phyloP scores from a whole-genome alignment of 2,329 filamentous ascomycete genomes.

The Cryoendolithus antarcticus region DNA sequence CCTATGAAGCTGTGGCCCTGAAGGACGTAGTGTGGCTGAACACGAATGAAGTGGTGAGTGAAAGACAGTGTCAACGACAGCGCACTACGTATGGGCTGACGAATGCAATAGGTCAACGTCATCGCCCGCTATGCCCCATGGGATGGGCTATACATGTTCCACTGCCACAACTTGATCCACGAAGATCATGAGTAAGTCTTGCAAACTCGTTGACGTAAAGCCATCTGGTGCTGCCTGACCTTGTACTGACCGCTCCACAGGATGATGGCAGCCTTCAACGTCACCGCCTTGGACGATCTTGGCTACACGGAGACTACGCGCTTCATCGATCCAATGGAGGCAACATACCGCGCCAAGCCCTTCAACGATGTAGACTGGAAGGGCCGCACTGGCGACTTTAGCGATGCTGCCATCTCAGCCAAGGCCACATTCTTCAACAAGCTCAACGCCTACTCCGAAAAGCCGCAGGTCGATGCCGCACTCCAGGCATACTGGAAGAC shows the following conservation, averaged over 20 bases:
- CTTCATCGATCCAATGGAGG: conserved; percentile 14
- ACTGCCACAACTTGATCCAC: conserved; percentile 33
- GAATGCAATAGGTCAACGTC: conserved; percentile 37
- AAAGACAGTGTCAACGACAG: too few relatives aligned
- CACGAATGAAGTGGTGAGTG: conserved; percentile 38
- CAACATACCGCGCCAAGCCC: conserved; percentile 11
- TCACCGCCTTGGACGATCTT: conserved; percentile 23
- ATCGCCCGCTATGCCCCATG: conserved; percentile 41
- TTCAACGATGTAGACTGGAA: conserved; percentile 8
- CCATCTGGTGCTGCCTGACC: too few relatives aligned
- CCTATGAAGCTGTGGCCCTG: conserved; percentile 44
- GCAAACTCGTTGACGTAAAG: too few relatives aligned
- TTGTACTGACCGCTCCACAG: too few relatives aligned
- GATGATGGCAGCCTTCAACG: conserved; percentile 34
- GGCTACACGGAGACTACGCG: conserved; percentile 20
- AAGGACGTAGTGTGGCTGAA: conserved; percentile 48
- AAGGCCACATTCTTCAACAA: conserved; percentile 22
- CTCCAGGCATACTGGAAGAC: conserved; percentile 19
- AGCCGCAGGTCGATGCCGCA: conserved; percentile 14
- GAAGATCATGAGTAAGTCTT: too few relatives aligned
- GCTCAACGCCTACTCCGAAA: conserved; percentile 20
- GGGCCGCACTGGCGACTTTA: conserved; percentile 9
- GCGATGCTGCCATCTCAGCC: conserved; percentile 12
- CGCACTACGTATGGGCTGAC: too few relatives aligned
- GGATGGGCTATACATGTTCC: conserved; percentile 38